These are phyloP conservation scores for Poronia punctata DNA, from an alignment of 495 filamentous ascomycete genomes.

Conservation along the genomic window DNA sequence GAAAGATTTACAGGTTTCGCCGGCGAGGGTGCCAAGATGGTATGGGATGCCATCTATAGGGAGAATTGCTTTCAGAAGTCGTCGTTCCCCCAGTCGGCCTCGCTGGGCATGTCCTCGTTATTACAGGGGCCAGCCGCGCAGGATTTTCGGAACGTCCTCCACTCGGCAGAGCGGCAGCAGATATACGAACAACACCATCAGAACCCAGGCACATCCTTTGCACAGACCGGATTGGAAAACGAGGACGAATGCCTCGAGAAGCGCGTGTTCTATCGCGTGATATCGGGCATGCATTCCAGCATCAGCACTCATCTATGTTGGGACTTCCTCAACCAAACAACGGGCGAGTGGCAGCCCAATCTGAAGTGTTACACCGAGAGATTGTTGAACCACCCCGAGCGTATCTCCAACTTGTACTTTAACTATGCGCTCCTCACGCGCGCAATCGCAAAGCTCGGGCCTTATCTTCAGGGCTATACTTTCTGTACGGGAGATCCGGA, in stretches of 20 bases:
- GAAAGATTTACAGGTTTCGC: conserved; percentile 93
- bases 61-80: conserved; percentile 93
- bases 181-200: conserved; percentile 45
- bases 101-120: conserved; percentile 30
- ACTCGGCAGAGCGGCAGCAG: conserved; percentile 61
- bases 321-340: conserved; percentile 93
- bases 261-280: conserved; percentile 89
- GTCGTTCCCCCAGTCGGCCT: conserved; percentile 44
- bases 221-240: conserved; percentile 53
- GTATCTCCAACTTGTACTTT: conserved; percentile 96
- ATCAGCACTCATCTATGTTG: conserved; percentile 94
- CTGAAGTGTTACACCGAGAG: conserved; percentile 80
- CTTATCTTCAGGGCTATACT: conserved; percentile 72
- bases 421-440: conserved; percentile 92
- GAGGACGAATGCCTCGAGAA: conserved; percentile 96
- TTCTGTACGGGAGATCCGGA: conserved; percentile 82
- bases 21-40: conserved; percentile 71
- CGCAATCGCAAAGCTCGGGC: conserved; percentile 84
- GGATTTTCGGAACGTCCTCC: conserved; percentile 76
- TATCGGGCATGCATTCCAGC: conserved; percentile 95
- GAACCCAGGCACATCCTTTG: conserved; percentile 43
- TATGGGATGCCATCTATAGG: conserved; percentile 94
- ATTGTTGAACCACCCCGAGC: conserved; percentile 76
- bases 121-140: conserved; percentile 60
- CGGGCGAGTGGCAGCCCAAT: conserved; percentile 90